Conservation (phyloP, 2,329 filamentous ascomycete species). For the Colletotrichum sp. region DNA sequence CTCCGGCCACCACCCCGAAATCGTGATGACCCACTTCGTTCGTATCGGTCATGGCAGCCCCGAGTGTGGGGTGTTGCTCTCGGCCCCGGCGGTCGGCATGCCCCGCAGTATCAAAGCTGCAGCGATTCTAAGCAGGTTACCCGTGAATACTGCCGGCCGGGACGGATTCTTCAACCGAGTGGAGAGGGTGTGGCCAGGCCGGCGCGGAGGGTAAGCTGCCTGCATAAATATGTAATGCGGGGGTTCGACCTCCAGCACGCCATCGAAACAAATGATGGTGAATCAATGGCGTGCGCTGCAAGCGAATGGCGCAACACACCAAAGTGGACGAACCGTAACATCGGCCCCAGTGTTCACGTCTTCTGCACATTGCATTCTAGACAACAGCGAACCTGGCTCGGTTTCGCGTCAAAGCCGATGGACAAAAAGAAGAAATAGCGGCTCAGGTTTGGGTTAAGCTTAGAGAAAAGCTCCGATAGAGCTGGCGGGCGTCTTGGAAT, state of each 20-base stretch:
- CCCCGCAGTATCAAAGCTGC: not conserved
- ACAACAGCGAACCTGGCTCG: not conserved
- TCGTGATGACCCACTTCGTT: not conserved
- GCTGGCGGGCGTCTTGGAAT: no score
- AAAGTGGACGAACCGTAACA: not conserved
- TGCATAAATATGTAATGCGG: not conserved
- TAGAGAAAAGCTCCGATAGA: not conserved
- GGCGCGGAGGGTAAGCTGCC: not conserved
- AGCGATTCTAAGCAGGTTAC: not conserved
- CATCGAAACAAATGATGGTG: conserved; percentile 8
- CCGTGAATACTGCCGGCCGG: not conserved
- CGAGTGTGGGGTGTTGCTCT: not conserved
- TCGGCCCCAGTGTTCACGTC: not conserved
- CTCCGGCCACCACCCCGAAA: not conserved
- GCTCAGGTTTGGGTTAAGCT: not conserved
- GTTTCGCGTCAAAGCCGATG: not conserved
- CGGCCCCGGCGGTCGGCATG: not conserved
- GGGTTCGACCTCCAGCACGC: not conserved
- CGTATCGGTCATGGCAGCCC: not conserved
- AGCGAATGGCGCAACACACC: conserved; percentile 7
- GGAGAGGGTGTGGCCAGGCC: not conserved
- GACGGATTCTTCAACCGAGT: not conserved
- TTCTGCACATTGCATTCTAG: not conserved
- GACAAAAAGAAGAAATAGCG: not conserved
- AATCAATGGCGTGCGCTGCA: conserved; percentile 18